Percentiles rank a stretch among this genome's conserved stretches.
phyloP scores from a whole-genome alignment of 1,284 basidiomycete species.

The Pseudozyma hubeiensis region DNA sequence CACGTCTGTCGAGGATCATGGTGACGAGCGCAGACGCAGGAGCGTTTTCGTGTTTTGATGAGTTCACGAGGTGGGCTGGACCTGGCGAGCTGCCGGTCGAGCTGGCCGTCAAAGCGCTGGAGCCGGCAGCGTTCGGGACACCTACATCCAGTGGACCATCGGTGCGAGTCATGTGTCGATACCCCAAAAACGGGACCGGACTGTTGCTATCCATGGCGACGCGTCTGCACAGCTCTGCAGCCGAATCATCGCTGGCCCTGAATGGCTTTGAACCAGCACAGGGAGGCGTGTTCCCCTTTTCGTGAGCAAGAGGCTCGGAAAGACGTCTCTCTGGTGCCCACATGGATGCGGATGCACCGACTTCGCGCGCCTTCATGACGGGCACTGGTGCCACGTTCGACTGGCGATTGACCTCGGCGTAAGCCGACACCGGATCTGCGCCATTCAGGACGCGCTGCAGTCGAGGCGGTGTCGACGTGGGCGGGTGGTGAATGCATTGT shows the following conservation, averaged over 20 bases:
- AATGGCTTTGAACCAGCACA: slow-evolving; percentile 4
- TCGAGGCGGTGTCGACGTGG: slow-evolving; percentile 15
- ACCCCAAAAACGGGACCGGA: background rate
- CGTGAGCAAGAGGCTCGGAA: background rate
- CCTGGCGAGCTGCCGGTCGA: slow-evolving; percentile 20
- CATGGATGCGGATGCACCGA: slow-evolving; percentile 29
- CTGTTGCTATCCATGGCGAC: slow-evolving; percentile 11
- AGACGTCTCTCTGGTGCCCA: slow-evolving; percentile 19
- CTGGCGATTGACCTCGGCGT: slow-evolving; percentile 2
- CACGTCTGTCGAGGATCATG: slow-evolving; percentile 41
- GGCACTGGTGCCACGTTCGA: background rate
- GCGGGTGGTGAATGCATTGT: slow-evolving; percentile 18
- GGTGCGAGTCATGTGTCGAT: background rate
- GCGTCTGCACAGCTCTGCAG: slow-evolving; percentile 24
- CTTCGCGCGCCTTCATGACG: background rate
- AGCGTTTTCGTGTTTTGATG: slow-evolving; percentile 22
- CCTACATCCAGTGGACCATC: slow-evolving; percentile 1
- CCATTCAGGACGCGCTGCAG: slow-evolving; percentile 24
- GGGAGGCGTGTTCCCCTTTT: background rate
- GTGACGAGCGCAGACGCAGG: slow-evolving; percentile 27
- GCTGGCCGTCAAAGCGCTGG: slow-evolving; percentile 4
- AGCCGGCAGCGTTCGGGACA: slow-evolving; percentile 6
- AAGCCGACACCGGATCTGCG: slow-evolving; percentile 25
- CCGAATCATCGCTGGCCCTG: slow-evolving; percentile 13
- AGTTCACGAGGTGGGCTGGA: slow-evolving; percentile 2